A percentile compares a stretch with the other conserved stretches of the same genome.
Evolutionary conservation across 371 early-diverging fungal species (phyloP).

Genomic region (Apophysomyces ossiformis): DNA sequence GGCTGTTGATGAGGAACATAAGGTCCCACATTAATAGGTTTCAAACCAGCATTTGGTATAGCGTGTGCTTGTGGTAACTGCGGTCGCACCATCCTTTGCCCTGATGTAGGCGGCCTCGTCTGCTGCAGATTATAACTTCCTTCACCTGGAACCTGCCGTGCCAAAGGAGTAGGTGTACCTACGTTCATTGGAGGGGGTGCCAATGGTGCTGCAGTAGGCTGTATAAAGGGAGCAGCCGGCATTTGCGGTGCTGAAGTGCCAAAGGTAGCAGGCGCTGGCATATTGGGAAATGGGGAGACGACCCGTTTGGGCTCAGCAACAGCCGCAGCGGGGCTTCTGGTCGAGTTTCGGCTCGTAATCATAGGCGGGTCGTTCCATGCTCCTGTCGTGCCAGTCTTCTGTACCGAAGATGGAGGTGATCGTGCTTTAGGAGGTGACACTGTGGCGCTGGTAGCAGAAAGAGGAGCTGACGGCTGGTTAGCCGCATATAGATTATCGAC

Average conservation of each 20-base stretch:
- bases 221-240: background rate
- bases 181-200: conserved; percentile 47
- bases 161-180: conserved; percentile 28
- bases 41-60: conserved; percentile 7
- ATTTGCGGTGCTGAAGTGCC: conserved; percentile 24
- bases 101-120: conserved; percentile 4
- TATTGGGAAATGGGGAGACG: conserved; percentile 53
- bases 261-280: conserved; percentile 43
- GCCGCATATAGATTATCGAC: conserved; percentile 11
- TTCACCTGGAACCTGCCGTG: background rate
- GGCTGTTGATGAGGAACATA: conserved; percentile 13
- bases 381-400: conserved; percentile 36
- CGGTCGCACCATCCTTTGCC: background rate
- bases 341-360: conserved; percentile 23
- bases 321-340: conserved; percentile 35
- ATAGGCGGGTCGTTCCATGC: conserved; percentile 68
- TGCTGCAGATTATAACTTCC: conserved; percentile 1
- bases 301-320: conserved; percentile 36
- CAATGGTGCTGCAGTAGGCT: conserved; percentile 22
- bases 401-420: conserved; percentile 28
- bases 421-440: conserved; percentile 32
- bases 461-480: conserved; percentile 5
- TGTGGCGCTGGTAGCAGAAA: conserved; percentile 26
- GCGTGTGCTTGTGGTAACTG: background rate
- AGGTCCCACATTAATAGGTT: background rate